Conservation (phyloP, 2,329 filamentous ascomycete species). For the Fusarium incarnatum region DNA sequence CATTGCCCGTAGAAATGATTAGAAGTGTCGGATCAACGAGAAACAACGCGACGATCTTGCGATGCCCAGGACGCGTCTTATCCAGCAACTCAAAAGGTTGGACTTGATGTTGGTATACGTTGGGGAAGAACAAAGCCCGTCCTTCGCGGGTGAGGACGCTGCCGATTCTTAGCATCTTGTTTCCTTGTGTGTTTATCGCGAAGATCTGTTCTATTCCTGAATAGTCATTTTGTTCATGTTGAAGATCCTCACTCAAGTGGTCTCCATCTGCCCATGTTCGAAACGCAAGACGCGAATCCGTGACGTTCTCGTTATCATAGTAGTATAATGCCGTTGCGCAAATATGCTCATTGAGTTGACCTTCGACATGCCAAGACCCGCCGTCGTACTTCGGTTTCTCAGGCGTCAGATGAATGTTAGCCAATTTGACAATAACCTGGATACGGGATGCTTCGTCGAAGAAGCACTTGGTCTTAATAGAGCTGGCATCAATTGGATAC, state of each 20-base stretch:
- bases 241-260: background rate
- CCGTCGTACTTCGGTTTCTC: constrained; percentile 5
- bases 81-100: background rate
- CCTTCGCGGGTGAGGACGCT: background rate
- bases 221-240: background rate
- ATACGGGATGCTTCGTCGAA: background rate
- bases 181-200: background rate
- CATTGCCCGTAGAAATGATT: background rate
- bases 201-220: background rate
- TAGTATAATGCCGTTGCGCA: constrained; percentile 13
- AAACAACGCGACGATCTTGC: constrained; percentile 9
- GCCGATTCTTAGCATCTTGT: background rate
- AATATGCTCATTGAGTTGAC: constrained; percentile 13
- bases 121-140: constrained; percentile 8
- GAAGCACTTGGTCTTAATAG: background rate
- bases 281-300: background rate
- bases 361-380: constrained; percentile 20
- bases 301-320: constrained; percentile 21
- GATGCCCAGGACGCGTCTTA: background rate
- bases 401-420: constrained; percentile 11
- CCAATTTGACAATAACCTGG: constrained; percentile 11
- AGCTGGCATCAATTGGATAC: background rate
- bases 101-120: constrained; percentile 1
- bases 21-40: background rate
- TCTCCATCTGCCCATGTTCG: background rate